These are phyloP conservation scores for Tricholoma hemisulphureum DNA, from an alignment of 768 basidiomycete genomes.

Conservation along the genomic window DNA sequence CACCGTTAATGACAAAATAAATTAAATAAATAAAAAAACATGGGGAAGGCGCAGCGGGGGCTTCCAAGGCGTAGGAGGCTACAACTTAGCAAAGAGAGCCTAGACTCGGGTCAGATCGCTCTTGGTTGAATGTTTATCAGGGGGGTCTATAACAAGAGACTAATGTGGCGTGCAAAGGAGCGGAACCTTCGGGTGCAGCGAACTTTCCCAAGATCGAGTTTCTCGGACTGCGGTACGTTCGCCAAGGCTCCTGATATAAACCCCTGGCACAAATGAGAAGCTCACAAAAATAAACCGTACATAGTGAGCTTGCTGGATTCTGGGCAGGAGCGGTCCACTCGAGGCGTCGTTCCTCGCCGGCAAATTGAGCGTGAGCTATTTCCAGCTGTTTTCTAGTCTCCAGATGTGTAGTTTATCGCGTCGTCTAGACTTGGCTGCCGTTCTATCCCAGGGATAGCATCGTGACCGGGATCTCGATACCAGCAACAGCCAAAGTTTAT, in stretches of 20 bases:
- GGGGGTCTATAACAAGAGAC: conserved; percentile 25
- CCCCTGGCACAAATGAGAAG: conserved; percentile 18
- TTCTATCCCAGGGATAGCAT: background rate
- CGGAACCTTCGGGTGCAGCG: background rate
- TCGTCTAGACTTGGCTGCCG: background rate
- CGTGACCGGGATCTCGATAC: background rate
- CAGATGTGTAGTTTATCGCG: conserved; percentile 10
- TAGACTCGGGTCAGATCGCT: conserved; percentile 3
- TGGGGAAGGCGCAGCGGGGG: conserved; percentile 55
- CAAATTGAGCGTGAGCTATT: conserved; percentile 46
- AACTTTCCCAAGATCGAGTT: conserved; percentile 30
- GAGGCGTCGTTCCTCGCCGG: conserved; percentile 81
- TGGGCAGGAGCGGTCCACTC: conserved; percentile 70
- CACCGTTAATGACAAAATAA: conserved; percentile 30
- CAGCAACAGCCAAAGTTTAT: background rate
- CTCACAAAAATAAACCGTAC: conserved; percentile 45
- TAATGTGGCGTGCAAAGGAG: conserved; percentile 1
- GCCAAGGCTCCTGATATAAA: conserved; percentile 28
- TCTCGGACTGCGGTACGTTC: conserved; percentile 26
- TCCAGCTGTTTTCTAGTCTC: conserved; percentile 23
- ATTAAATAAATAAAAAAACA: conserved; percentile 48
- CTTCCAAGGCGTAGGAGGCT: conserved; percentile 46
- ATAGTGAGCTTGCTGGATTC: conserved; percentile 58
- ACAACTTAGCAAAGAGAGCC: conserved; percentile 44
- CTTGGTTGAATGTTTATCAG: background rate